These are phyloP conservation scores for Xerocomus nothofagi DNA, from an alignment of 1,284 basidiomycete genomes.

Conservation along the genomic window DNA sequence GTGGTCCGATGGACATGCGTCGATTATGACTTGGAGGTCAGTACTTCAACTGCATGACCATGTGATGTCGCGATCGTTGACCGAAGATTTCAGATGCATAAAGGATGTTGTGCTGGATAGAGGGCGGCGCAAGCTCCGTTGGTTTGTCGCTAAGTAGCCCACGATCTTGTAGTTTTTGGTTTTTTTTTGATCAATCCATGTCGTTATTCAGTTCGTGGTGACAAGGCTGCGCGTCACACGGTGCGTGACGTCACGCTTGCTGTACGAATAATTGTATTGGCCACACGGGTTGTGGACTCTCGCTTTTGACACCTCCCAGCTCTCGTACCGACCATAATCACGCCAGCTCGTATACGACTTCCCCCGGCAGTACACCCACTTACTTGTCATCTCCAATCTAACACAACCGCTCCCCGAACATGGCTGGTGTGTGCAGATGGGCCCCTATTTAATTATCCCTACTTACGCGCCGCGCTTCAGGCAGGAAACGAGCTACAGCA, in stretches of 20 bases:
- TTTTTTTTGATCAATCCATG: slow-evolving; percentile 28
- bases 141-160: slow-evolving; percentile 24
- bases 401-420: slow-evolving; percentile 10
- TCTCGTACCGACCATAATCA: slow-evolving; percentile 11
- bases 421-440: slow-evolving; percentile 34
- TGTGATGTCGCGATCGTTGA: slow-evolving; percentile 11
- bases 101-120: slow-evolving; percentile 17
- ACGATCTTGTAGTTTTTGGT: slow-evolving; percentile 27
- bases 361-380: neutral
- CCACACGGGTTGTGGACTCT: slow-evolving; percentile 17
- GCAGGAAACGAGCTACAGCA: slow-evolving; percentile 49
- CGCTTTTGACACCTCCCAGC: slow-evolving; percentile 17
- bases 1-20: slow-evolving; percentile 17
- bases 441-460: slow-evolving; percentile 19
- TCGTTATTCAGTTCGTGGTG: slow-evolving; percentile 6
- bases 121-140: slow-evolving; percentile 7
- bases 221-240: slow-evolving; percentile 16
- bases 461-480: slow-evolving; percentile 24
- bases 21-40: slow-evolving; percentile 25
- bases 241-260: slow-evolving; percentile 31
- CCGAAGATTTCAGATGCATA: slow-evolving; percentile 7
- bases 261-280: slow-evolving; percentile 10
- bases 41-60: neutral
- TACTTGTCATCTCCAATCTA: neutral
- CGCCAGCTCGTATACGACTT: neutral